Evolutionary conservation across 768 basidiomycete species (phyloP).

Genomic region (Kondoa malvinella): DNA sequence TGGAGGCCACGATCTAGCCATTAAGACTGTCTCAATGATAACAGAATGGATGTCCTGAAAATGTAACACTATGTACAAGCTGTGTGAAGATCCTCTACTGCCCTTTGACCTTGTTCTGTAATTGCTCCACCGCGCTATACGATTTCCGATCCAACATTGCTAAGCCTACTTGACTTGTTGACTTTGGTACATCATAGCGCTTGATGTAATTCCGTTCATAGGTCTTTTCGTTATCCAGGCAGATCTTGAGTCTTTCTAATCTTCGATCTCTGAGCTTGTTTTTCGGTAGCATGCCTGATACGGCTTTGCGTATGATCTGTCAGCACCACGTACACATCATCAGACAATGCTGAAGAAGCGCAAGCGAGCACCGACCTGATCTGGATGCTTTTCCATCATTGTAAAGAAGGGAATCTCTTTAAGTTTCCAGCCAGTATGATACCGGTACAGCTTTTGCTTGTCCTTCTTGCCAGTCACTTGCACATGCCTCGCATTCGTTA

Average conservation of each 20-base stretch:
- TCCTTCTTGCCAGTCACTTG: slow-evolving; percentile 78
- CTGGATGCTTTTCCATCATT: slow-evolving; percentile 71
- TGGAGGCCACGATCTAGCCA: not conserved
- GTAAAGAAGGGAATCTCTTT: slow-evolving; percentile 72
- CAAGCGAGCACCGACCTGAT: slow-evolving; percentile 45
- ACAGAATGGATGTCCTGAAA: not conserved
- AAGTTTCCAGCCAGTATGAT: slow-evolving; percentile 84
- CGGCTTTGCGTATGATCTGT: slow-evolving; percentile 86
- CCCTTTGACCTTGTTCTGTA: not conserved
- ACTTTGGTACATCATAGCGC: slow-evolving; percentile 17
- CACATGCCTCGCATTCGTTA: slow-evolving; percentile 70
- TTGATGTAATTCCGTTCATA: slow-evolving; percentile 58
- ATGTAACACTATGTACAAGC: not conserved
- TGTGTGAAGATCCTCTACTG: not conserved
- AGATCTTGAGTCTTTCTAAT: slow-evolving; percentile 73
- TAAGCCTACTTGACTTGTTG: not conserved
- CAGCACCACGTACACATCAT: not conserved
- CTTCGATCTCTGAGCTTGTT: slow-evolving; percentile 84
- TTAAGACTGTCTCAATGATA: not conserved
- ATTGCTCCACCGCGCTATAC: not conserved
- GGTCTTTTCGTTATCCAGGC: slow-evolving; percentile 50
- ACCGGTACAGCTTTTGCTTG: slow-evolving; percentile 67
- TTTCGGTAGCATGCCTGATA: slow-evolving; percentile 96
- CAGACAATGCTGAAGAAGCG: not conserved
- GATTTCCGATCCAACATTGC: not conserved